Conservation (phyloP, 768 basidiomycete species). For the Suillus plorans region DNA sequence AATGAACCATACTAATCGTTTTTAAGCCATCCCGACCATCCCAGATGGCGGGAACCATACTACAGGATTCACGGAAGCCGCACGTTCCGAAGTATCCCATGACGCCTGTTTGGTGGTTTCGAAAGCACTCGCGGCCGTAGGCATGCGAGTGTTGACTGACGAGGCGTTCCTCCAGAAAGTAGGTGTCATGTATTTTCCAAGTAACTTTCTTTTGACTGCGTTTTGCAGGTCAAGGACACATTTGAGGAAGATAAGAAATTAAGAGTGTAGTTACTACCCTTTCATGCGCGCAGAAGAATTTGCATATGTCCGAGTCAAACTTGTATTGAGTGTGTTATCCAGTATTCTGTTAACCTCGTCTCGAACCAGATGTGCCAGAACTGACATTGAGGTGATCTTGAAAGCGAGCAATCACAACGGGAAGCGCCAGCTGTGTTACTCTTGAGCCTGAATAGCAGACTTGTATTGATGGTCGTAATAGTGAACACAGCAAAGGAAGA, state of each 20-base stretch:
- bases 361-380: neutral
- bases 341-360: neutral
- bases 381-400: neutral
- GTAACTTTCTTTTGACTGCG: neutral
- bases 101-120: slow-evolving; percentile 59
- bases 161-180: slow-evolving; percentile 58
- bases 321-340: neutral
- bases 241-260: slow-evolving; percentile 41
- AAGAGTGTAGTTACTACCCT: slow-evolving; percentile 5
- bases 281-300: neutral
- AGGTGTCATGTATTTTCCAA: slow-evolving; percentile 8
- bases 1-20: neutral
- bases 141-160: slow-evolving; percentile 61
- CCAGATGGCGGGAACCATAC: slow-evolving; percentile 73
- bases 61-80: slow-evolving; percentile 54
- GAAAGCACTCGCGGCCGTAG: slow-evolving; percentile 63
- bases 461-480: neutral
- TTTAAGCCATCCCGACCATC: slow-evolving; percentile 65
- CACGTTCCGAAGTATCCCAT: slow-evolving; percentile 57
- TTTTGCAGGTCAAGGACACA: slow-evolving; percentile 38
- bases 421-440: neutral
- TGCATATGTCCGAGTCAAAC: neutral
- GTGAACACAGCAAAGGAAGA: neutral
- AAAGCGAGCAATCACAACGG: neutral
- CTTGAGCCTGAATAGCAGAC: neutral